These are phyloP conservation scores for Condylostoma magnum DNA, from an alignment of 169 alveolate species.

Conservation along the genomic window DNA sequence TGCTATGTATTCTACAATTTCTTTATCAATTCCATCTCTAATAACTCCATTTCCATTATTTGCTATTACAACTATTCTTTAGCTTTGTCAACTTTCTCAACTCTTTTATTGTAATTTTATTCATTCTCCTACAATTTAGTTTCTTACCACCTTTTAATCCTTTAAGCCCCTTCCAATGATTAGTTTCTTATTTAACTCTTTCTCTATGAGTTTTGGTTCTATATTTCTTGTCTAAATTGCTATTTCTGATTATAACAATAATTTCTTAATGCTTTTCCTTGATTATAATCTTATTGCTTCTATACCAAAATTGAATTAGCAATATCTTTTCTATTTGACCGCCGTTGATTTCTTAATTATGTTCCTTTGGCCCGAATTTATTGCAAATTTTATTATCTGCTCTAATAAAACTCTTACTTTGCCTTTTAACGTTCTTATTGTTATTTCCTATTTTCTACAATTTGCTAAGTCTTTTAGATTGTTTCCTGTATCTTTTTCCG, in stretches of 20 bases:
- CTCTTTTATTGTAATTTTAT: background rate
- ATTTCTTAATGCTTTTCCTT: background rate
- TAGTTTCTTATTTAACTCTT: background rate
- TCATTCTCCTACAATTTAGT: too few species aligned
- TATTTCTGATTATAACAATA: background rate
- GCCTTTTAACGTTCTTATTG: slow-evolving; percentile 36
- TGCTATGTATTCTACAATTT: background rate
- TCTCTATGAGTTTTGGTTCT: background rate
- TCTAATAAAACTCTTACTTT: background rate
- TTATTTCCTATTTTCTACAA: slow-evolving; percentile 41
- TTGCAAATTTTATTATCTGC: background rate
- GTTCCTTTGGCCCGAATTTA: too few species aligned
- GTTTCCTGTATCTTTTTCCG: slow-evolving; percentile 76
- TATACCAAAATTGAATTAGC: too few species aligned
- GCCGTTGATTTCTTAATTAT: background rate
- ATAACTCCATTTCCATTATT: background rate
- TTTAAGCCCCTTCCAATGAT: background rate
- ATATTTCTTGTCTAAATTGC: background rate
- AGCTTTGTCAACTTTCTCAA: background rate
- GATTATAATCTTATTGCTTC: background rate
- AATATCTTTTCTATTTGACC: background rate
- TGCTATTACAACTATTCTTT: background rate
- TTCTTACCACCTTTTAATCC: background rate
- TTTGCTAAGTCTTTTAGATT: slow-evolving; percentile 57
- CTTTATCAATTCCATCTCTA: background rate